Evolutionary conservation across 2,329 filamentous ascomycete genomes (phyloP), one percentile per base, ranked within the genome.

Genomic region (Phialemoniopsis sp.): DNA sequence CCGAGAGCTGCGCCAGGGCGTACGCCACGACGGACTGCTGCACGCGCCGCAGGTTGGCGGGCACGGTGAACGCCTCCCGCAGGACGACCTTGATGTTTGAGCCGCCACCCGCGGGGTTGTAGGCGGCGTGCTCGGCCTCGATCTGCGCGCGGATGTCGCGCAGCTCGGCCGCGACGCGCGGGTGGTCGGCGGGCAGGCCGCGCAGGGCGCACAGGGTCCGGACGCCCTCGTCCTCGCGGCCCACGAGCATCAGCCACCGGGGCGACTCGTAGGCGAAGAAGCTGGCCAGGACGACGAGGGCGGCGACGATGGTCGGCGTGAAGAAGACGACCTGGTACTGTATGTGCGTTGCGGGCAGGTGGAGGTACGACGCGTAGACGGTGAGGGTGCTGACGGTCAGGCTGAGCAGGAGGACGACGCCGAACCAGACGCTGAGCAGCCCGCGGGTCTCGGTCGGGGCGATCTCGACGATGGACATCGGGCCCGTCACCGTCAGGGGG

Each of bases 1-100:
- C 65, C 1, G 64, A 66, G 33, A 70, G 57, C 46, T 73, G 64
- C 0, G 67, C 53, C 10, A 70, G 53, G 0, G 56, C 53, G 17
- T 64, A 68, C 0, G 59, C 59, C 14, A 66, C 42, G 5, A 66
- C 47, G 9, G 53, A 47, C 29, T 67, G 63, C 40, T 64, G 62
- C 13, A 65, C 51, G 4, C 66, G 59, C n/a, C 63, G 60, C 4
- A 66, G 55, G 37, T 69, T 69, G 13, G 60, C 47, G 0, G 55
- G 44, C 0, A 61, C 57, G 2, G 54, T 40, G 15, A 68, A 66
- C 0, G 57, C 60, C 38, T 69, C 65, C 31, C 49, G 51, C 7
- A 54, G 13, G 3, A 54, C 38, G 21, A 10, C 21, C 10, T n/a
- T n/a, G n/a, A n/a, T n/a, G n/a, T n/a, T n/a, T n/a, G n/a, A n/a